Conservation (phyloP, 768 basidiomycete genomes). For the Podaxis sp. region DNA sequence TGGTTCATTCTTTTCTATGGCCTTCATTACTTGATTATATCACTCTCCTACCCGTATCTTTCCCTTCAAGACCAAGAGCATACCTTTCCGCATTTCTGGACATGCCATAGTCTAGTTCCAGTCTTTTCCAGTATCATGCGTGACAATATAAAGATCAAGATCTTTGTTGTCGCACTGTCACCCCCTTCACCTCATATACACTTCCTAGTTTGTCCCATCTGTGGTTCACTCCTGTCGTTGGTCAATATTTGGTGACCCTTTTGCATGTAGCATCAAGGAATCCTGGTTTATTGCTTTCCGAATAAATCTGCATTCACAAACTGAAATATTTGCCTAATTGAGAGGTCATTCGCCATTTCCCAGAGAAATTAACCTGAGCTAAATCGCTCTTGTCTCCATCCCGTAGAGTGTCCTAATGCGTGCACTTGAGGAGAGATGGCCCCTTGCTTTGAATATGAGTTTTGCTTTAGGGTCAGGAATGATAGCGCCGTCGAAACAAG, state of each 20-base stretch:
- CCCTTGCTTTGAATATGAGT: constrained; percentile 27
- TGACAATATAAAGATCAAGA: not conserved
- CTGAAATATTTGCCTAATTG: not conserved
- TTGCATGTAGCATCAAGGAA: not conserved
- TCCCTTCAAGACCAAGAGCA: not conserved
- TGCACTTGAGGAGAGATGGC: not conserved
- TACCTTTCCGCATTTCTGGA: not conserved
- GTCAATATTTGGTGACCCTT: not conserved
- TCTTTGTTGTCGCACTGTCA: not conserved
- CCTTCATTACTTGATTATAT: not conserved
- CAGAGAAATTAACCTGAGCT: not conserved
- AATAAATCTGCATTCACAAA: not conserved
- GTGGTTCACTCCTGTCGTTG: not conserved
- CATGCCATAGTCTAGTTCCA: not conserved
- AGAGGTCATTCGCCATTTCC: no score
- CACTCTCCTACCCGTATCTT: not conserved
- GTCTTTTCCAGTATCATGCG: not conserved
- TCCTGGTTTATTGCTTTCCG: not conserved
- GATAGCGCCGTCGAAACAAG: constrained; percentile 32
- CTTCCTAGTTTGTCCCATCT: not conserved
- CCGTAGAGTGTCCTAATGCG: not conserved
- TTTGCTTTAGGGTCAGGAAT: constrained; percentile 31
- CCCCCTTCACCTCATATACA: not conserved
- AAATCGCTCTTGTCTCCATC: not conserved
- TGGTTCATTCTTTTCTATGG: not conserved